Evolutionary conservation across 2,329 filamentous ascomycete species (phyloP), one percentile per base, ranked within the genome.

Genomic region (Aspergillus neotritici): DNA sequence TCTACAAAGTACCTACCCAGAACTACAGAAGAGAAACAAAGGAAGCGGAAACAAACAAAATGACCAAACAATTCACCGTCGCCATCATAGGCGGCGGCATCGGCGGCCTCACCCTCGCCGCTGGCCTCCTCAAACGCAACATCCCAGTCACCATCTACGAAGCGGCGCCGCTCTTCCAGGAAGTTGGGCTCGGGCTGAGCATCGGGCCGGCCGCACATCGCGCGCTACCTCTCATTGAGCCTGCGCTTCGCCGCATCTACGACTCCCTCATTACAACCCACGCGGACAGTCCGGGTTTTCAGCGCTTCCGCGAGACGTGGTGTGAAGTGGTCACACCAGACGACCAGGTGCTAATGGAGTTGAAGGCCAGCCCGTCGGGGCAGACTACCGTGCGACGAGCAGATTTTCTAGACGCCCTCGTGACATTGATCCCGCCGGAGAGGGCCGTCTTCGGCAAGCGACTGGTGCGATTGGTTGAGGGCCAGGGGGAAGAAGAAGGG

Each of bases 81-180:
- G 78, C 78, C 51, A 77, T 83, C 32, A 64, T 82, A 12, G 79
- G 79, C 46, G 78, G 77, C 33, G 79, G 78, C 29, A 79, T 82
- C 46, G 73, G 72, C 17, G 79, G 79, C 17, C 66, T 81, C 13
- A 65, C 65, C 7, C 70, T 82, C 7, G 76, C 75, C 16, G 70
- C 77, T 36, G 75, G 70, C 5, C 71, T 82, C 21, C 55, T 63
- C 43, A 60, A 70, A 43, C 66, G 71, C 44, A 56, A 66, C 31
- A 53, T 80, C 30, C 60, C 64, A 2, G 64, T 77, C 31, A 67
- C 67, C 16, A 70, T 83, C 48, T 83, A 79, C 53, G 79, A 83
- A 60, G 68, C 75, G 9, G 77, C 77, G 0, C 42, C 65, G 0
- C 63, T 64, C 10, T 82, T 82, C 48, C 69, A 68, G 29, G 78